Evolutionary conservation across 768 basidiomycete genomes (phyloP).

Genomic region (Leccinellum rugosiceps): DNA sequence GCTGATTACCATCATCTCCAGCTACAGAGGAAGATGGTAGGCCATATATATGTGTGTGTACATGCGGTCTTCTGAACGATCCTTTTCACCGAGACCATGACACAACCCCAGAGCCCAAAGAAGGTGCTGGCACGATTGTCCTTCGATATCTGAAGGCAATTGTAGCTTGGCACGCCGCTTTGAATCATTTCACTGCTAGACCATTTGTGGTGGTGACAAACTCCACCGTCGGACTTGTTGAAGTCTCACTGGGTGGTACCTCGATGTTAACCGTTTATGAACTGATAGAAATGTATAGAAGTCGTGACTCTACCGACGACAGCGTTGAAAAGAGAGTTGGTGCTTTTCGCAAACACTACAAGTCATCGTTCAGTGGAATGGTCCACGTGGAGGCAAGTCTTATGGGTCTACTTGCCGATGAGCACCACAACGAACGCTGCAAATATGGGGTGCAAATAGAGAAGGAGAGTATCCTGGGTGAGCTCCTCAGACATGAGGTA

Average conservation of each 20-base stretch:
- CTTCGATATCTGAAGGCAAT: not conserved
- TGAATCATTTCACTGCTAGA: not conserved
- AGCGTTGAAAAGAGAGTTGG: not conserved
- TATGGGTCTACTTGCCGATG: not conserved
- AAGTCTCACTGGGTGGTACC: not conserved
- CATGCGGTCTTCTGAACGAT: not conserved
- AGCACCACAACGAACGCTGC: not conserved
- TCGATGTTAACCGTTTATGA: not conserved
- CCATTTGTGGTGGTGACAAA: not conserved
- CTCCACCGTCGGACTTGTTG: not conserved
- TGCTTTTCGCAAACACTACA: not conserved
- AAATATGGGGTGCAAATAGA: not conserved
- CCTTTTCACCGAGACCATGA: not conserved
- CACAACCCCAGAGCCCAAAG: not conserved
- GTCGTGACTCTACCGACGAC: not conserved
- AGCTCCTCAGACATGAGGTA: not conserved
- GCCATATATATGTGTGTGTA: too few species aligned
- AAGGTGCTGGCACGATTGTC: not conserved
- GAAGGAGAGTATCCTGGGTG: not conserved
- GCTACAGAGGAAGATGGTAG: too few species aligned
- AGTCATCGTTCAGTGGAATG: not conserved
- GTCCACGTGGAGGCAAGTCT: not conserved
- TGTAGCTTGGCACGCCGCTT: not conserved
- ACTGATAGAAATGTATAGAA: not conserved
- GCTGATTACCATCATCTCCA: not conserved